Evolutionary conservation across 352 stramenopile genomes (phyloP), one percentile per base, ranked within the genome.

Genomic region (Globisporangium barbulae): DNA sequence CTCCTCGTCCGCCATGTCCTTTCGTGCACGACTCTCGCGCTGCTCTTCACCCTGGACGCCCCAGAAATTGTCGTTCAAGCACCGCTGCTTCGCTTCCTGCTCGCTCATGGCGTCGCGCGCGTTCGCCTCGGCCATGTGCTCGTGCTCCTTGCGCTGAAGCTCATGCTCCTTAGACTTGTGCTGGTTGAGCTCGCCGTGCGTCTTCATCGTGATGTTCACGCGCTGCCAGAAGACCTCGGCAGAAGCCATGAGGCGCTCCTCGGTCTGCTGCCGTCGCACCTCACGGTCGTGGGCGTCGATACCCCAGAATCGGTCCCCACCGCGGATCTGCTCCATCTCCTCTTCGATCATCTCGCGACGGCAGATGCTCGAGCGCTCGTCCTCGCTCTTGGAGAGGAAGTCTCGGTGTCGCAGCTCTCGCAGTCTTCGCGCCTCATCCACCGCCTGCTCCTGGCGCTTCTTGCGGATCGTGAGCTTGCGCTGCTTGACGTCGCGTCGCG

Each of bases 31-130:
- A 0, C 56, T 28, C 59, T 90, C 75, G 2, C 70, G 70, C 35
- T 39, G 31, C 31, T 88, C 81, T 63, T 88, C 75, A 0, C 76
- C 75, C 45, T 90, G 70, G 22, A 88, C 87, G 1, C 81, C 81
- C 81, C 81, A 90, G 57, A 90, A 88, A 0, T 33, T 64, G 35
- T 90, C 81, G n/a, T 53, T 54, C 28, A 84, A 56, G 3, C 63
- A 54, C n/a, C 77, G 80, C 61, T 90, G 81, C 22, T 73, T 52
- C 12, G 44, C 31, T 49, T 88, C 81, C 58, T 85, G 70, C 0
- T 35, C 19, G 6, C 48, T 37, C 79, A 88, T 84, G 4, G 62
- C 66, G 21, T 72, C 58, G 0, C 64, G 54, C 53, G 74, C 79
- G 6, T 70, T 64, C 0, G 65, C 47, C 52, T 88, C 75, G 3